Evolutionary conservation across 768 basidiomycete genomes (phyloP).

Genomic region (Tricholoma sp.): DNA sequence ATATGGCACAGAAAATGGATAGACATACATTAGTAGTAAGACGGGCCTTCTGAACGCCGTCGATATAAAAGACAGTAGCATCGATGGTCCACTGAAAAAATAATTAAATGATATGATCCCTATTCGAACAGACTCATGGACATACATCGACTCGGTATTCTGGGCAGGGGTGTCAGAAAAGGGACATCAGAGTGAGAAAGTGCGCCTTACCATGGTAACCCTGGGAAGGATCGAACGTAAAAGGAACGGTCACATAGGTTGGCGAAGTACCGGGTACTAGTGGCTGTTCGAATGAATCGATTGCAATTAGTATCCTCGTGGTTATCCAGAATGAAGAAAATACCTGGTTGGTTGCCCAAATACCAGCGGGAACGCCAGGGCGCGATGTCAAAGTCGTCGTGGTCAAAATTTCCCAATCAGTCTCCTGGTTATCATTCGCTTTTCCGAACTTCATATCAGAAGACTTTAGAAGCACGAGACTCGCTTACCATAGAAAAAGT

Average conservation of each 20-base stretch:
- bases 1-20: not conserved
- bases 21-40: conserved; percentile 25
- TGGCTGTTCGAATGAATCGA: conserved; percentile 11
- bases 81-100: conserved; percentile 24
- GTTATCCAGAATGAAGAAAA: not conserved
- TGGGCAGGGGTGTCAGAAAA: conserved; percentile 3
- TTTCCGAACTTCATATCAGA: too few species aligned
- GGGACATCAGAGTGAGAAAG: not conserved
- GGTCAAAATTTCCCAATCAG: conserved; percentile 32
- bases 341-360: conserved; percentile 34
- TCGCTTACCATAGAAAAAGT: too few species aligned
- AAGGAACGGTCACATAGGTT: conserved; percentile 21
- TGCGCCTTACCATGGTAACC: conserved; percentile 28
- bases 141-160: conserved; percentile 33
- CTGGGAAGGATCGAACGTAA: conserved; percentile 28
- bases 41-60: conserved; percentile 25
- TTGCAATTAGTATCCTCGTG: not conserved
- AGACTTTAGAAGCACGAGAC: too few species aligned
- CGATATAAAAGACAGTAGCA: conserved; percentile 30
- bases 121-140: not conserved
- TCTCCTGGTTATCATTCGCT: conserved; percentile 28
- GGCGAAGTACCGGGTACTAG: conserved; percentile 13
- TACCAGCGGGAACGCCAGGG: conserved; percentile 26
- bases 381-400: conserved; percentile 24
- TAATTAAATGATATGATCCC: not conserved